Base-by-base conservation (phyloP, 2,329 filamentous ascomycete species). In the Thelonectria blattea region DNA sequence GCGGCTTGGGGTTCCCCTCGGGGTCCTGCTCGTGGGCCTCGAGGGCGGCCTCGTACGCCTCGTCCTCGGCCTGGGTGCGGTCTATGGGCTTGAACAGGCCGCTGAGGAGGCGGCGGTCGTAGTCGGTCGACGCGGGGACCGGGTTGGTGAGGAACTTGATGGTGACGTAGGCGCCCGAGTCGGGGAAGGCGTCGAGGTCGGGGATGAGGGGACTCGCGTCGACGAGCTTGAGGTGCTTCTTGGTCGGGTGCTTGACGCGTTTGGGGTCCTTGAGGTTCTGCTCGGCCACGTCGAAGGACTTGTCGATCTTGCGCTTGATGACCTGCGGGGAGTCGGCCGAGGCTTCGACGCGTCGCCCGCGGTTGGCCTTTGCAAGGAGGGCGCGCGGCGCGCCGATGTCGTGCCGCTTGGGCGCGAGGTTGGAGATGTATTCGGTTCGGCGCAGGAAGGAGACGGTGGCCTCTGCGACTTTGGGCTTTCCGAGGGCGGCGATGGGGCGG, bases 351-450 rank as follows among this genome's bases (percentile, higher is more conserved):
- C 77, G 78, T 68, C 65, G 65, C 6, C 68, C 66, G 50, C 68
- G 73, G 58, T 73, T 73, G 49, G 73, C 69, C 58, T 75, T 76
- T 43, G 75, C 63, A 27, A 78, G 65, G 22, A 75, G 68, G 18
- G 69, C 74, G 56, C 72, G 73, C 70, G 80, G 74, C 39, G 83
- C 78, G 51, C 83, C 75, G 30, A 80, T 79, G 14, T 78, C 74
- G 49, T 71, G 68, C 62, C 83, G 83, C 71, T 86, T 87, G 6
- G 80, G 73, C 30, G 79, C 80, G 20, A 80, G 78, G 3, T 85
- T 86, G 11, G 91, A 91, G 72, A 97, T 97, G 79, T 98, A 98
- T 76, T 99, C 95, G 57, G 95, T 98, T 71, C 94, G 88, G 59
- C 95, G 92, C 68, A 99, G 85, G 84, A 99, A 99, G 64, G 92